Base-by-base conservation (phyloP, 2,329 filamentous ascomycete species). In the Ophiostoma australiae region DNA sequence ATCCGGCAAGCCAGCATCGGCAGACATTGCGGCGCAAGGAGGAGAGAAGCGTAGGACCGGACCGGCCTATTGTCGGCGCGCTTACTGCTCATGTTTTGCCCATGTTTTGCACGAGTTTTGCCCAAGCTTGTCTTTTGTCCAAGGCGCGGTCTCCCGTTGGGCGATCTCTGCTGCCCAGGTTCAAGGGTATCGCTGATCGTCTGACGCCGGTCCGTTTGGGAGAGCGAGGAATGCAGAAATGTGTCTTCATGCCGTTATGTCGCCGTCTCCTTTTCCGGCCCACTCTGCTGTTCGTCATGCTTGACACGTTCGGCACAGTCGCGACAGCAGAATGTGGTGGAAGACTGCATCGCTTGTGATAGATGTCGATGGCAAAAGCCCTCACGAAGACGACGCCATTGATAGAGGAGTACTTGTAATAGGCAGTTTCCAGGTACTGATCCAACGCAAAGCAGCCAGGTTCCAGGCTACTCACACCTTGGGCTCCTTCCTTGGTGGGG, bases 401-500 rank as follows among this genome's bases (percentile, higher is more conserved):
- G 52, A 27, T 11, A 31, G 27, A 31, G 27, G 27, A 31, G 27
- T 58, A 58, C 44, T 48, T 48, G 44, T 48, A 48, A 48, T 27
- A 58, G 52, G 52, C 52, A 27, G n/a, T 58, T 58, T 58, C 44
- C 23, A 27, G 23, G 58, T 63, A 35, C 58, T 63, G 58, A 63
- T 63, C 58, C 27, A 63, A 33, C 44, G 27, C 27, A 31, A 31
- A 39, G 37, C 37, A 39, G 10, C 44, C 17, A 48, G 44, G 17
- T 48, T 7, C 15, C 41, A 15, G 13, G 13, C 41, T 44, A 39
- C 39, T 13, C 39, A 41, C 27, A 41, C 10, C 52, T 23, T 27
- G 23, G 58, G 58, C 58, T 63, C 58, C 58, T 63, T 63, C 58
- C 58, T 33, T 63, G 23, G 58, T 63, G 58, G 58, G 58, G 44